phyloP scores from a whole-genome alignment of 768 basidiomycete species.

The Chiua virens region DNA sequence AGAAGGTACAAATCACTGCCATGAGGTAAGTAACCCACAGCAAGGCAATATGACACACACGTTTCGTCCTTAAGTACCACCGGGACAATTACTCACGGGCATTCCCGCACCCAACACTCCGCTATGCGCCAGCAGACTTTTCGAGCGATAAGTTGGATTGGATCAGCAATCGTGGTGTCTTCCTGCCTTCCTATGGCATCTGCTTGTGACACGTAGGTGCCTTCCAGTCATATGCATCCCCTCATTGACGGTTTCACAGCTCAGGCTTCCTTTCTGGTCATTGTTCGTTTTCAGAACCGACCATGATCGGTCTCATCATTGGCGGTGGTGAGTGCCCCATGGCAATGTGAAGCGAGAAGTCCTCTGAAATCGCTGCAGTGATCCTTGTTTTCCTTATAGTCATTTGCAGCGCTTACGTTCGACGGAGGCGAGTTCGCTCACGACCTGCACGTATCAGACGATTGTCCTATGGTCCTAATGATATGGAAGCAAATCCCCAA shows the following conservation, averaged over 20 bases:
- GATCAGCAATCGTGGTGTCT: neutral
- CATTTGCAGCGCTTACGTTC: neutral
- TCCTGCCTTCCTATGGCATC: slow-evolving; percentile 7
- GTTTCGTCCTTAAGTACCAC: no score
- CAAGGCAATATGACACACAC: no score
- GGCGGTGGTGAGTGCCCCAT: slow-evolving; percentile 13
- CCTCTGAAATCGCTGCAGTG: slow-evolving; percentile 8
- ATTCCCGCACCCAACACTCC: neutral
- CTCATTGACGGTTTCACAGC: neutral
- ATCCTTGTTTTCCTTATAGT: neutral
- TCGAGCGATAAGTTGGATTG: neutral
- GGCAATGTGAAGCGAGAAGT: neutral
- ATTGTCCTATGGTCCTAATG: neutral
- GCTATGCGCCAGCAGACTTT: slow-evolving; percentile 3
- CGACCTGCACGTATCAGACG: neutral
- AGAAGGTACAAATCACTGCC: no score
- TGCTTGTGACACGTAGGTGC: slow-evolving; percentile 16
- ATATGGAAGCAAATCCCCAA: neutral
- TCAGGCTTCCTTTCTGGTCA: neutral
- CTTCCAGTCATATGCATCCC: neutral
- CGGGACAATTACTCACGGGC: no score
- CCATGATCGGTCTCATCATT: neutral
- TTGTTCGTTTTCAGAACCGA: neutral
- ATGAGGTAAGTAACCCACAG: no score
- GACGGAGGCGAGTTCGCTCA: slow-evolving; percentile 4